phyloP scores from a whole-genome alignment of 495 filamentous ascomycete genomes.

The Viridothelium virens region DNA sequence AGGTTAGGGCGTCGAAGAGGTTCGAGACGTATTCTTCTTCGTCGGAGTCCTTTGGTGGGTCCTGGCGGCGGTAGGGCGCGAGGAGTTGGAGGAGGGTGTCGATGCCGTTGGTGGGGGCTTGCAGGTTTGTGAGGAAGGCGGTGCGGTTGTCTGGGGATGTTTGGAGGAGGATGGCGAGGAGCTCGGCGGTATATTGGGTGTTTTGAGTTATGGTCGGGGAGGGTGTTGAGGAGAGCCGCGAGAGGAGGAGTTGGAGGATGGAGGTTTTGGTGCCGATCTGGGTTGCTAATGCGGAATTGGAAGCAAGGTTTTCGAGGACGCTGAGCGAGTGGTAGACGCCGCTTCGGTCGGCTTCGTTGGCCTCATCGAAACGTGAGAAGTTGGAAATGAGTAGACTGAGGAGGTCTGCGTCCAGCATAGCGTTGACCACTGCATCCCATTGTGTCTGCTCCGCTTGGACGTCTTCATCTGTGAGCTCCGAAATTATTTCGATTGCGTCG shows the following conservation, averaged over 20 bases:
- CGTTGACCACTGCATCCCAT: constrained; percentile 73
- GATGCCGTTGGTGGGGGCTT: constrained; percentile 56
- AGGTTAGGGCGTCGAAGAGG: constrained; percentile 74
- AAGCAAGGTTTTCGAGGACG: constrained; percentile 80
- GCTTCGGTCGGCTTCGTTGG: constrained; percentile 63
- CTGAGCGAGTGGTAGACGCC: constrained; percentile 82
- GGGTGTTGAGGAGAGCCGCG: constrained; percentile 58
- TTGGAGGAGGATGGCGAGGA: constrained; percentile 78
- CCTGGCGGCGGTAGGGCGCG: constrained; percentile 79
- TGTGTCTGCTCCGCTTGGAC: constrained; percentile 75
- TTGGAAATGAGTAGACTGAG: constrained; percentile 78
- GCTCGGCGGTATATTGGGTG: constrained; percentile 89
- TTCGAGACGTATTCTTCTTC: constrained; percentile 96
- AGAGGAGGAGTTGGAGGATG: constrained; percentile 68
- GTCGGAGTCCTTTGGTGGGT: constrained; percentile 76
- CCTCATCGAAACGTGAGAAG: constrained; percentile 74
- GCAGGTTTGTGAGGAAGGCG: constrained; percentile 38
- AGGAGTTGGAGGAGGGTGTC: constrained; percentile 77
- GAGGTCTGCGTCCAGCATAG: constrained; percentile 73
- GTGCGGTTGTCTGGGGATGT: constrained; percentile 57
- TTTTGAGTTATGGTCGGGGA: constrained; percentile 61
- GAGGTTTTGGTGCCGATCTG: constrained; percentile 58
- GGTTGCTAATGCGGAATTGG: constrained; percentile 56
- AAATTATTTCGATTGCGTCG: constrained; percentile 80
- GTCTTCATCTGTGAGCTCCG: constrained; percentile 91